A percentile compares a stretch with the other conserved stretches of the same genome.
These are phyloP conservation scores for Fragaria nilgerrensis DNA, from an alignment of 306 rosid species.

Conservation along the genomic window DNA sequence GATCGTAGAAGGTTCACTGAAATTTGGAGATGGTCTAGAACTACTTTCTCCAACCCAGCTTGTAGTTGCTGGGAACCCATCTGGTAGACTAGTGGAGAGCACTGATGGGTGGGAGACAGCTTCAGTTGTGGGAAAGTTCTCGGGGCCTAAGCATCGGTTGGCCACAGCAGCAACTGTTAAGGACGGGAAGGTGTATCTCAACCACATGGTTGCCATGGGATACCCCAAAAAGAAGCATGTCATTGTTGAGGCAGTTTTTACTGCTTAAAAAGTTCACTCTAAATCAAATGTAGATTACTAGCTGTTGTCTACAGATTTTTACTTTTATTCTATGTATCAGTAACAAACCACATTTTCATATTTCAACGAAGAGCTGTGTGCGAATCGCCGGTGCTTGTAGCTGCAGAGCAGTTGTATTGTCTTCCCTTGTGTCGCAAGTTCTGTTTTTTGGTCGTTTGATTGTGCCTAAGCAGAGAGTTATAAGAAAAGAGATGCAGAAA, in stretches of 20 bases:
- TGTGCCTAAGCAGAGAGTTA: background rate
- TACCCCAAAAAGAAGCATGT: conserved; percentile 84
- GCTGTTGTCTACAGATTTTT: background rate
- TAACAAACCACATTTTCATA: background rate
- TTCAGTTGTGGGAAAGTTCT: conserved; percentile 52
- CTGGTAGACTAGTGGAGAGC: conserved; percentile 82
- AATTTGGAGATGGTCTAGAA: conserved; percentile 79
- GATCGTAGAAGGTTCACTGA: conserved; percentile 53
- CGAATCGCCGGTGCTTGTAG: background rate
- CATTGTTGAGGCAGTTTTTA: conserved; percentile 77
- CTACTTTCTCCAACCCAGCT: conserved; percentile 65
- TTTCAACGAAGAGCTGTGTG: background rate
- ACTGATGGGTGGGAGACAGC: conserved; percentile 87
- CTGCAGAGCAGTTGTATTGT: background rate
- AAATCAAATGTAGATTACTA: background rate
- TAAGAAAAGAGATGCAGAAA: too few relatives aligned
- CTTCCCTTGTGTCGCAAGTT: background rate
- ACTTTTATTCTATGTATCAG: background rate
- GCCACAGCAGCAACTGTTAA: conserved; percentile 83
- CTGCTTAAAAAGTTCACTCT: conserved; percentile 13
- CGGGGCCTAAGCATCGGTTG: conserved; percentile 71
- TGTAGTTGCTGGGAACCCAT: conserved; percentile 76
- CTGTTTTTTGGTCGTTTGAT: background rate
- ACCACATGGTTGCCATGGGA: conserved; percentile 68
- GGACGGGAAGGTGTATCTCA: conserved; percentile 80